Evolutionary conservation across 306 rosid species (phyloP), one percentile per base, ranked within the genome.

Genomic region (Sicyos baderoa): DNA sequence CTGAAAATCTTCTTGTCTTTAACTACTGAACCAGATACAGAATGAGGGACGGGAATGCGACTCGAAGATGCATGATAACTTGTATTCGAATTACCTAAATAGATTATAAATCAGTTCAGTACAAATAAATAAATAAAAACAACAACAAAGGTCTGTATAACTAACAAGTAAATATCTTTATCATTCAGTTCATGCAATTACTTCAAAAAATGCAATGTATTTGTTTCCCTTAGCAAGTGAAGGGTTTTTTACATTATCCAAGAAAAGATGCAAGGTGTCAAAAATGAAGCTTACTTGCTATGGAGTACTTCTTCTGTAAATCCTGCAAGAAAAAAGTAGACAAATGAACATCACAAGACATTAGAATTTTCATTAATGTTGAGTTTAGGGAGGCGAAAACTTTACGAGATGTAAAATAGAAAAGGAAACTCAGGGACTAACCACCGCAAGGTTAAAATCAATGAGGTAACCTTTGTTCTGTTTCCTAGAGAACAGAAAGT

Each of bases 371-470:
- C 13, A 66, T 23, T 47, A 47, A 48, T 15, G 22, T 25, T 47
- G 17, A 13, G 15, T 66, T 42, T 7, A 12, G 3, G 70, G 70
- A 64, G 70, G 19, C 13, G 40, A 48, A 66, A 66, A 6, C 0
- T 60, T 21, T 23, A 66, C 21, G 11, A 47, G 49, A 35, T 35
- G 71, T 66, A 6, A 66, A 48, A 45, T 45, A 23, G 35, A 10
- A 23, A 66, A 48, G 19, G 42, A 40, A 71, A 44, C 55, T 37
- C 17, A 51, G n/a, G 27, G 68, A 72, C 75, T 14, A 72, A 91
- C 97, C 97, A 82, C 60, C 56, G 97, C 94, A 73, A 88, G 96
- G 76, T 91, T 91, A 79, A 91, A 91, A 78, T 91, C 97, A 56
- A 91, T 87, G 62, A 91, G 94, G 79, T 86, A 88, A 61, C 97